Conservation (phyloP, 2,329 filamentous ascomycete genomes). For the Colletotrichum coccodes region DNA sequence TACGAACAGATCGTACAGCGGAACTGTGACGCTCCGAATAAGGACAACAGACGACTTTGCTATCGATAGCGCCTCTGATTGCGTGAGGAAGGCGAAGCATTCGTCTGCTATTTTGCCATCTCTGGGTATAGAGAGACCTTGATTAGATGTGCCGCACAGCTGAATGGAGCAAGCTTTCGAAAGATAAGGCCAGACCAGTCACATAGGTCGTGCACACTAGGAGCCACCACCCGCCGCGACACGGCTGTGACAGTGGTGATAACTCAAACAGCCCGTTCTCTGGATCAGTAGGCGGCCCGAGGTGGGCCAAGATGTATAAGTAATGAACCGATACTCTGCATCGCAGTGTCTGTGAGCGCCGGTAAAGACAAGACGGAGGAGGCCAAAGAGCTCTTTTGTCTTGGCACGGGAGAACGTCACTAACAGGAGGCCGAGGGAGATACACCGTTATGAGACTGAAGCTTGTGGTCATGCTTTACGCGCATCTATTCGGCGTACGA, state of each 20-base stretch:
- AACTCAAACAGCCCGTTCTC: conserved; percentile 20
- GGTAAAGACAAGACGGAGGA: conserved; percentile 17
- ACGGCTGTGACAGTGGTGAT: conserved; percentile 28
- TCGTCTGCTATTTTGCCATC: neutral
- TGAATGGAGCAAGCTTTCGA: neutral
- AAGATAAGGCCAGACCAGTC: neutral
- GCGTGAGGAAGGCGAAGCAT: neutral
- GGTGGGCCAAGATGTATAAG: neutral
- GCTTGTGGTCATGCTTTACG: neutral
- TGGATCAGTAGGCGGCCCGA: neutral
- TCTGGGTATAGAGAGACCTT: neutral
- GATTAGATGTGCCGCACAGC: neutral
- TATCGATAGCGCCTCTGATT: conserved; percentile 9
- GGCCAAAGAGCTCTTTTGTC: conserved; percentile 2
- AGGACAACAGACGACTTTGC: conserved; percentile 7
- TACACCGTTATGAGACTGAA: neutral
- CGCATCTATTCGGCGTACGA: conserved; percentile 3
- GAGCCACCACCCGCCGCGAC: conserved; percentile 19
- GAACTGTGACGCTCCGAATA: neutral
- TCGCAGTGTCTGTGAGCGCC: neutral
- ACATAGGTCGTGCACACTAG: conserved; percentile 8
- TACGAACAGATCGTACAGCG: conserved; percentile 4
- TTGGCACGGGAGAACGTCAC: neutral
- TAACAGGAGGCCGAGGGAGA: neutral
- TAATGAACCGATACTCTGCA: neutral